Percentiles rank a stretch among this genome's conserved stretches.
These are phyloP conservation scores for Volvariella surrecta DNA, from an alignment of 1,284 basidiomycete genomes.

Conservation along the genomic window DNA sequence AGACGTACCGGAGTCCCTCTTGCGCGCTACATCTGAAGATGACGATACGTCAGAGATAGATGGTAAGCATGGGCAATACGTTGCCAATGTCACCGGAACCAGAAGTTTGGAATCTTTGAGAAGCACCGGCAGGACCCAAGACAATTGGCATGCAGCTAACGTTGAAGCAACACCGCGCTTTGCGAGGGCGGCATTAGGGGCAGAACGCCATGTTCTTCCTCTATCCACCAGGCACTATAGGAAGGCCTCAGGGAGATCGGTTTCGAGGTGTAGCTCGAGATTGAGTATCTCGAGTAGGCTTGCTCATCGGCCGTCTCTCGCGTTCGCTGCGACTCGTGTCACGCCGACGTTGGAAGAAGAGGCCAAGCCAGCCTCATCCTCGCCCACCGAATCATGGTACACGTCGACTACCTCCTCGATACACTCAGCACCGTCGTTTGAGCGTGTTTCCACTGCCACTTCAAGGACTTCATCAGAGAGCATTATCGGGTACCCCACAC, in stretches of 20 bases:
- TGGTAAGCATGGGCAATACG: not conserved
- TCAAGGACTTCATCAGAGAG: no score
- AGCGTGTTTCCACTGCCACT: no score
- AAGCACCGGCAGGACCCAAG: not conserved
- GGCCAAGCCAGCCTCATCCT: no score
- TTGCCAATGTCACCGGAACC: no score
- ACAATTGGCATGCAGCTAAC: constrained; percentile 28
- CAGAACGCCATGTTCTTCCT: constrained; percentile 33
- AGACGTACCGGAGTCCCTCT: not conserved
- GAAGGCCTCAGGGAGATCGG: not conserved
- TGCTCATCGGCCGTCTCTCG: no score
- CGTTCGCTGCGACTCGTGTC: no score
- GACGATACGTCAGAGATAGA: not conserved
- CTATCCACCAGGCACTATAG: constrained; percentile 26
- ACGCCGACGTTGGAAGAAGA: no score
- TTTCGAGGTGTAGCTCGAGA: not conserved
- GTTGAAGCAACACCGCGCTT: constrained; percentile 32
- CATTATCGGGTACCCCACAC: no score
- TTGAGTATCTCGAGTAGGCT: not conserved
- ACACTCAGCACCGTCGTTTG: no score
- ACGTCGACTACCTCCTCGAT: no score
- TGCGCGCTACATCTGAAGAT: not conserved
- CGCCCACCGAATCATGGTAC: no score
- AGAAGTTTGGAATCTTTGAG: no score
- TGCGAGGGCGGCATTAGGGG: constrained; percentile 29